Base-by-base conservation (phyloP, 495 filamentous ascomycete genomes). In the Aspergillus ostianus region DNA sequence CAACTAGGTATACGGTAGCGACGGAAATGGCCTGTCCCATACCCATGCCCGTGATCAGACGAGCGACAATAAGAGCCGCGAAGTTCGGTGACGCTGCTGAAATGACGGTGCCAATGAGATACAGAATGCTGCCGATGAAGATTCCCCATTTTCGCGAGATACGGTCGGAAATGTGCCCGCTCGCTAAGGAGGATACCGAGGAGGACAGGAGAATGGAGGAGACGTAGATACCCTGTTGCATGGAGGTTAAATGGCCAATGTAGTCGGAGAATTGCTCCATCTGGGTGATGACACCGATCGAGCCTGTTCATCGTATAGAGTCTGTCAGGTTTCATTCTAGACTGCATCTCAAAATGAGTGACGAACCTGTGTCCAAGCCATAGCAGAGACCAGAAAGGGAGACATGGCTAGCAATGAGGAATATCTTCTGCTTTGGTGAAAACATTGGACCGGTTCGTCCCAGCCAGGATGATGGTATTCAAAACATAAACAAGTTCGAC, bases 1-100 rank as follows among this genome's bases (percentile, higher is more conserved):
- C 60, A 10, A 62, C 51, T 0, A 62, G 60, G 20, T 62, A 62
- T 18, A 62, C 60, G 5, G 60, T 62, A 15, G 60, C 55, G 2
- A 62, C 60, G 3, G 60, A 62, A 32, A 62, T 62, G 0, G 55
- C 60, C 52, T 62, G 60, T 5, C 60, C 60, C 21, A 62, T 30
- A 10, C 60, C 60, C 19, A 47, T 27, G 17, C 60, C 60, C 9
- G 60, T 62, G 6, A 62, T 46, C 15, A 62, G 32, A 17, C 60
- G 50, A 7, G 60, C 60, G 15, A 58, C 60, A 10, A 62, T 55
- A 7, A 62, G 60, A 17, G 29, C 32, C 0, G 60, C 60, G 46
- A 62, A 62, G n/a, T 54, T 58, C 6, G 54, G 59, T 2, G 59
- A 53, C 21, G 36, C 13, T 4, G 36, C 36, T 41, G 36, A 41